These are phyloP conservation scores for Neurospora cerealis DNA, from an alignment of 495 filamentous ascomycete species.

Conservation along the genomic window DNA sequence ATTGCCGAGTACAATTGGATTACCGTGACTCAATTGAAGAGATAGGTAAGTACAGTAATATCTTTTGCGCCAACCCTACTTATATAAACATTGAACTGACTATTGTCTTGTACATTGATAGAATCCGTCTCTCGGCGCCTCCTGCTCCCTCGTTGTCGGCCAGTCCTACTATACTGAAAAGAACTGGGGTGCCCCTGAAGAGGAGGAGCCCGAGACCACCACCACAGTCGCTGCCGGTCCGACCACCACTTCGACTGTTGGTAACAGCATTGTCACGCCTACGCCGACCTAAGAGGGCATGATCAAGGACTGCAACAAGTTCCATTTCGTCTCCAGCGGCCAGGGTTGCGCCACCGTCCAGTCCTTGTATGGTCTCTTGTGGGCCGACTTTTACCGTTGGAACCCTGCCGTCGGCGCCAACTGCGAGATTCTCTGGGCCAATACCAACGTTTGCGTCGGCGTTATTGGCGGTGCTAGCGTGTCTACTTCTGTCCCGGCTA, in stretches of 20 bases:
- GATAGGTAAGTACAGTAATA: too few species aligned
- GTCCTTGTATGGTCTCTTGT: not conserved
- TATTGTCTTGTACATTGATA: too few species aligned
- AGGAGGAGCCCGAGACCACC: not conserved
- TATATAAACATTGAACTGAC: too few species aligned
- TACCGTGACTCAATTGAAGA: too few species aligned
- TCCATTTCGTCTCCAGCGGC: constrained; percentile 1
- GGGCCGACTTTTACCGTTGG: not conserved
- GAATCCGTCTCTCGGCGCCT: not conserved
- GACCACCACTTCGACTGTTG: not conserved
- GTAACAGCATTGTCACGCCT: not conserved
- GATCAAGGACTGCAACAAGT: constrained; percentile 5
- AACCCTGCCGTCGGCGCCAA: constrained; percentile 2
- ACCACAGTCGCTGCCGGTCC: not conserved
- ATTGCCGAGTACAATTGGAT: too few species aligned
- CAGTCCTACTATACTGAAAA: not conserved
- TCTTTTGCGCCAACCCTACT: too few species aligned
- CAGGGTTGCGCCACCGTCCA: not conserved
- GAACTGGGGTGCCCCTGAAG: not conserved
- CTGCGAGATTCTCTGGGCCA: constrained; percentile 4
- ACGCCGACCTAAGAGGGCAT: not conserved
- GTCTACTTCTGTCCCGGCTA: constrained; percentile 3
- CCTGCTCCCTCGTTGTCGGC: not conserved
- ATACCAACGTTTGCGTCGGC: not conserved
- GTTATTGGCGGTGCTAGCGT: too few species aligned